Evolutionary conservation across 2,329 filamentous ascomycete species (phyloP).

Genomic region (Colletotrichum navitas): DNA sequence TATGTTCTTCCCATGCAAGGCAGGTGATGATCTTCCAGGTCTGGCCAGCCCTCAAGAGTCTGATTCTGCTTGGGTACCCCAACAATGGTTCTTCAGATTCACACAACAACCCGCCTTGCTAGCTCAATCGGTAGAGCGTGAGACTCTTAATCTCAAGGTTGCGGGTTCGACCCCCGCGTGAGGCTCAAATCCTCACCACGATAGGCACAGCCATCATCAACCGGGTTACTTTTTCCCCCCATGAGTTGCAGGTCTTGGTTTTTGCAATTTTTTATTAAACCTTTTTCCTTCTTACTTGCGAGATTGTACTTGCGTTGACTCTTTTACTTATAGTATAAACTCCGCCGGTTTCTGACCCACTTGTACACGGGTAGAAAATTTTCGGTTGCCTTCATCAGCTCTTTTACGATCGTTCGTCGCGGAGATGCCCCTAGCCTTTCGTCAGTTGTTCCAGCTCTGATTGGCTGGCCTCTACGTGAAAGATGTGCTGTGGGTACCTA

Average conservation of each 20-base stretch:
- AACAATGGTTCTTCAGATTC: background rate
- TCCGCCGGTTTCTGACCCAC: too few species aligned
- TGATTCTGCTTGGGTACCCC: accelerated
- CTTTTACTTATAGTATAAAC: background rate
- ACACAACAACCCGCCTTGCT: constrained; percentile 51
- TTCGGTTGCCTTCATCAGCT: background rate
- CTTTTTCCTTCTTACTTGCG: background rate
- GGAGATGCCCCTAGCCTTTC: background rate
- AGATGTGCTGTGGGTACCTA: background rate
- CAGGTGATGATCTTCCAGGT: background rate
- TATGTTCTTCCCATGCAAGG: background rate
- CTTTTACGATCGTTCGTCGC: background rate
- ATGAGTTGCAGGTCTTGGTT: too few species aligned
- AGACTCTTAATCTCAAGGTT: constrained; percentile 68
- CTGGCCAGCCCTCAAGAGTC: background rate
- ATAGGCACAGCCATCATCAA: constrained; percentile 7
- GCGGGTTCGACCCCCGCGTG: constrained; percentile 47
- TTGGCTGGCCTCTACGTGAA: constrained; percentile 4
- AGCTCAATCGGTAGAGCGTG: constrained; percentile 81
- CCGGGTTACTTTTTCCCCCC: background rate
- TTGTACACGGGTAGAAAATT: background rate
- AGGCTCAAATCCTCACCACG: constrained; percentile 44
- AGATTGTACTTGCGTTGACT: background rate
- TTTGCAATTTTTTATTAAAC: too few species aligned
- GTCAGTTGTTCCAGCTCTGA: background rate